Percentiles rank a stretch among this genome's conserved stretches.
These are phyloP conservation scores for Ceratocystis alfenasii DNA, from an alignment of 2,329 filamentous ascomycete genomes.

Conservation along the genomic window DNA sequence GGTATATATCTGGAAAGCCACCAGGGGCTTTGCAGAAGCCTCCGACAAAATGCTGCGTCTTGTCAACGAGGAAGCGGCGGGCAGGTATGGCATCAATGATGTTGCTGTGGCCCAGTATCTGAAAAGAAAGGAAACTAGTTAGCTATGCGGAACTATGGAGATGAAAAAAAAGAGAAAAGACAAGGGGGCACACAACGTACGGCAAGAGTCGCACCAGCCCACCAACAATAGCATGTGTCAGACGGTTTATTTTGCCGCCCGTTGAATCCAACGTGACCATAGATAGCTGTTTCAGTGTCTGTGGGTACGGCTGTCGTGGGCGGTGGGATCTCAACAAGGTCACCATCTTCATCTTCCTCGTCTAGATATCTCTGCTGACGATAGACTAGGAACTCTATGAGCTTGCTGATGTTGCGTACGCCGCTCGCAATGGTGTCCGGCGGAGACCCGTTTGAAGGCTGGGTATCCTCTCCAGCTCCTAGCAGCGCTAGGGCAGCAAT, in stretches of 20 bases:
- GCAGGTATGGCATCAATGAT: conserved; percentile 50
- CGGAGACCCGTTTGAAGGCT: conserved; percentile 11
- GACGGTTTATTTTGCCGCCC: conserved; percentile 82
- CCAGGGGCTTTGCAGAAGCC: conserved; percentile 66
- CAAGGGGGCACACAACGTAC: conserved; percentile 28
- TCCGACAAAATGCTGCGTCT: conserved; percentile 76
- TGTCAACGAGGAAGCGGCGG: conserved; percentile 62
- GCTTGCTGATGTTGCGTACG: conserved; percentile 27
- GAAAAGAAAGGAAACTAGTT: neutral
- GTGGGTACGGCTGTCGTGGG: conserved; percentile 14
- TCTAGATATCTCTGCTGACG: conserved; percentile 53
- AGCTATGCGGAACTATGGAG: conserved; percentile 11
- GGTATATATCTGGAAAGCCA: conserved; percentile 65
- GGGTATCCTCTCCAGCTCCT: conserved; percentile 31
- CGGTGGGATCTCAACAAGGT: conserved; percentile 22
- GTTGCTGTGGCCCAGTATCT: conserved; percentile 47
- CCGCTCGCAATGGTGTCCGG: conserved; percentile 27
- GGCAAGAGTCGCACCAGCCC: conserved; percentile 58
- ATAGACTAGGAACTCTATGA: conserved; percentile 47
- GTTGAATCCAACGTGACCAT: conserved; percentile 62
- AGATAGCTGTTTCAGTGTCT: conserved; percentile 10
- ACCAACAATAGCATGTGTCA: conserved; percentile 94
- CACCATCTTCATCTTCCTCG: conserved; percentile 36
- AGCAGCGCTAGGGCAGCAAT: conserved; percentile 66
- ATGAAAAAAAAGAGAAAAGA: conserved; percentile 35